A percentile compares a stretch with the other conserved stretches of the same genome.
These are phyloP conservation scores for Mycosphaerella arachidis DNA, from an alignment of 2,329 filamentous ascomycete species.

Conservation along the genomic window DNA sequence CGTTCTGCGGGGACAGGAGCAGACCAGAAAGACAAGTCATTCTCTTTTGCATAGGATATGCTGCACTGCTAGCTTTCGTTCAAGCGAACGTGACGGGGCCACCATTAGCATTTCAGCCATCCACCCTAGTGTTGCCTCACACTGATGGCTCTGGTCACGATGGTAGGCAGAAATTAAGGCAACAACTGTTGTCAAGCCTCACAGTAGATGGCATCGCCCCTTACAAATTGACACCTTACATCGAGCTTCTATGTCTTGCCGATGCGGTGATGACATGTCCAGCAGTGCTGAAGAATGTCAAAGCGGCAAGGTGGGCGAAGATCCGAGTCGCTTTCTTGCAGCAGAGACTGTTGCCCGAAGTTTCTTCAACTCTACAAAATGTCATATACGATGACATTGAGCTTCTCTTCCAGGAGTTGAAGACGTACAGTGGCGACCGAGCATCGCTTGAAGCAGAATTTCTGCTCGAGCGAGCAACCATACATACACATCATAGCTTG, in stretches of 20 bases:
- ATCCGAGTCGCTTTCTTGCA: constrained; percentile 71
- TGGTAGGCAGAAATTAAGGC: constrained; percentile 44
- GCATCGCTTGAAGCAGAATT: constrained; percentile 60
- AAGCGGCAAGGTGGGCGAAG: constrained; percentile 55
- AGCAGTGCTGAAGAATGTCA: constrained; percentile 42
- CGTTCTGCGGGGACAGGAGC: constrained; percentile 36
- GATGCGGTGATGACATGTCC: constrained; percentile 53
- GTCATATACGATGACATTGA: constrained; percentile 57
- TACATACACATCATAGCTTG: constrained; percentile 78
- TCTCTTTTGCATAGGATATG: constrained; percentile 57
- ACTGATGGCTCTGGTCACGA: constrained; percentile 37
- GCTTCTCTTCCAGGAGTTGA: constrained; percentile 46
- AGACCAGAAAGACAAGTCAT: constrained; percentile 39
- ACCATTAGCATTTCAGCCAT: constrained; percentile 58
- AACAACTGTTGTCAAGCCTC: constrained; percentile 63
- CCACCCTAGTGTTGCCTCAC: constrained; percentile 48
- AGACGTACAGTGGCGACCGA: constrained; percentile 14
- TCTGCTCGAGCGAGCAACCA: constrained; percentile 74
- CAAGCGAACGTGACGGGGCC: constrained; percentile 87
- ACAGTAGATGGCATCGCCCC: constrained; percentile 79
- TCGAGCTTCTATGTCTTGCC: constrained; percentile 79
- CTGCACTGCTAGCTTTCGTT: constrained; percentile 71
- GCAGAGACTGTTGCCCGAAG: constrained; percentile 62
- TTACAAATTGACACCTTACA: constrained; percentile 75
- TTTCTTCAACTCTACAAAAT: constrained; percentile 56